A percentile compares a stretch with the other conserved stretches of the same genome.
These are phyloP conservation scores for Smittium culicis DNA, from an alignment of 371 early-diverging fungal species.

Conservation along the genomic window DNA sequence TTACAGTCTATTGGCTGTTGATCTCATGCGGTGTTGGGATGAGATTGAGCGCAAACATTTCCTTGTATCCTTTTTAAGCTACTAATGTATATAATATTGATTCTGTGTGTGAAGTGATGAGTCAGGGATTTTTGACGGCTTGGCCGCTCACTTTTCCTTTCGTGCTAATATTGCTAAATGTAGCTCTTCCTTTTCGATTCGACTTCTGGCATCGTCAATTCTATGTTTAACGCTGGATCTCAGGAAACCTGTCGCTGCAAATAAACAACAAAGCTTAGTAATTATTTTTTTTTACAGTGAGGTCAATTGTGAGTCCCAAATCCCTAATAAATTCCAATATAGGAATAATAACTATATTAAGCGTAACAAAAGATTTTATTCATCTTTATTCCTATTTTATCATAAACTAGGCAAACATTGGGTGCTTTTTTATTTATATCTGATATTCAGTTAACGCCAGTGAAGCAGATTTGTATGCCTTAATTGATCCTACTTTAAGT, in stretches of 20 bases:
- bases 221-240: neutral
- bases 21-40: neutral
- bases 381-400: neutral
- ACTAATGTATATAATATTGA: neutral
- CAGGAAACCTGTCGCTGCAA: neutral
- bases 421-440: neutral
- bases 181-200: neutral
- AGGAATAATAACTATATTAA: neutral
- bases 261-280: conserved; percentile 1
- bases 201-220: neutral
- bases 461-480: neutral
- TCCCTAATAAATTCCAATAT: neutral
- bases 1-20: neutral
- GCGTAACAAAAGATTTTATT: neutral
- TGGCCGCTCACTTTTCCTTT: neutral
- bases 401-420: neutral
- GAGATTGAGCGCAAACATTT: neutral
- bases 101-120: neutral
- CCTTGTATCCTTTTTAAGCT: neutral
- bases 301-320: neutral
- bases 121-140: neutral
- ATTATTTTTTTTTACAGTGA: neutral
- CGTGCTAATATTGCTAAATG: neutral
- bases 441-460: neutral
- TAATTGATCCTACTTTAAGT: neutral